Base-by-base conservation (phyloP, 1,139 yeast genomes). In the Taphrina sp. region DNA sequence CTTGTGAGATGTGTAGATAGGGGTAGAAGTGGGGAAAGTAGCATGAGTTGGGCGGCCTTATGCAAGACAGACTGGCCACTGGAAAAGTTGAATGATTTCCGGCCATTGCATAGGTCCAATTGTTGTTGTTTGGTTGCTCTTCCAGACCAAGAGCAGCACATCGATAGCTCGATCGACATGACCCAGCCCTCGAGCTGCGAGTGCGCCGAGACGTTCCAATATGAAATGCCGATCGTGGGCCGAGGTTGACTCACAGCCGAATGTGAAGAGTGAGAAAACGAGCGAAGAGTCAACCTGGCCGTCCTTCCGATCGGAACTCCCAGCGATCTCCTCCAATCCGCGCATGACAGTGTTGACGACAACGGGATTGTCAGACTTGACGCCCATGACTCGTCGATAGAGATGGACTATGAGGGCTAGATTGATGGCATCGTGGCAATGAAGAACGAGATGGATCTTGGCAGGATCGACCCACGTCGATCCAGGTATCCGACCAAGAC, bases 81-180 rank as follows among this genome's bases (percentile, higher is more conserved):
- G 17, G 23, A 42, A 42, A 34, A 42, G 16, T 10, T 36, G 46
- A 12, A 42, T 23, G 36, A 42, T 42, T 14, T 26, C 10, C 5
- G 20, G 14, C 46, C 46, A 42, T 8, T 42, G 36, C 7, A 19
- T 34, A 8, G 19, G 36, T 10, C 23, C 24, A 28, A 14, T 12
- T 10, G 20, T 10, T 19, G 23, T 26, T n/a, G 17, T 14, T 17
- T 7, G 12, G 29, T 28, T 10, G 23, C n/a, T 12, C 19, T 10
- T 42, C 46, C 46, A 42, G n/a, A 42, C 26, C 12, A 36, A 20
- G 22, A 5, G 12, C 12, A 42, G 36, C 12, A 42, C 46, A 14
- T 42, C 46, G n/a, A 42, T 14, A 10, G 46, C 46, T 14, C 46
- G 46, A 42, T 42, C 46, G 5, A 42, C 46, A 16, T 42, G 26